A percentile compares a stretch with the other conserved stretches of the same genome.
Evolutionary conservation across 441 rosid species (phyloP).

Genomic region (Adansonia gregorii): DNA sequence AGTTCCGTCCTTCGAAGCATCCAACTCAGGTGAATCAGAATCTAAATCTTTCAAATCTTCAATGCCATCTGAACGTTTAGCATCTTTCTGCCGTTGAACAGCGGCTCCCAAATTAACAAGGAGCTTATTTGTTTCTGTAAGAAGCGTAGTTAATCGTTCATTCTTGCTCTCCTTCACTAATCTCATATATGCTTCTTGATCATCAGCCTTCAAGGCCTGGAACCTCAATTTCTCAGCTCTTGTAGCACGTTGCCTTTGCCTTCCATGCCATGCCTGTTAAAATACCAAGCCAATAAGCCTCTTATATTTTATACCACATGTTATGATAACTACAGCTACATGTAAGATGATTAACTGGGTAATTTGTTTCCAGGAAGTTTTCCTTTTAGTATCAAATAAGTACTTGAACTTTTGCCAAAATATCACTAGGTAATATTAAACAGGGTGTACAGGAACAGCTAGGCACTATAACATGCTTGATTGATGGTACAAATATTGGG

Average conservation of each 20-base stretch:
- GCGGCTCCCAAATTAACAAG: slow-evolving; percentile 97
- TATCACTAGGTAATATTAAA: not conserved
- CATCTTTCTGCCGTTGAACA: slow-evolving; percentile 97
- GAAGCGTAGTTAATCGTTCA: slow-evolving; percentile 89
- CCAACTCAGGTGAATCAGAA: slow-evolving; percentile 71
- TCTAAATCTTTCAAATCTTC: slow-evolving; percentile 73
- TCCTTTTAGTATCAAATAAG: not conserved
- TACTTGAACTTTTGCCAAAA: not conserved
- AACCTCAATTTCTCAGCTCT: slow-evolving; percentile 97
- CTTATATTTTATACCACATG: no score
- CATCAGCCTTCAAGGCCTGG: slow-evolving; percentile 96
- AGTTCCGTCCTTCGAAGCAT: slow-evolving; percentile 71
- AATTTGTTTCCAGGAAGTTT: not conserved
- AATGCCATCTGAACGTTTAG: slow-evolving; percentile 66
- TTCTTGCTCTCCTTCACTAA: slow-evolving; percentile 99
- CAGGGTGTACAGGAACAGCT: not conserved
- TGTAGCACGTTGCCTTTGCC: slow-evolving; percentile 98
- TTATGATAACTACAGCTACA: not conserved
- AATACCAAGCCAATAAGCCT: slow-evolving; percentile 23
- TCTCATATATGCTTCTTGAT: slow-evolving; percentile 97
- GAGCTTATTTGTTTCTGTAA: slow-evolving; percentile 96
- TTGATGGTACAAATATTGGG: no score
- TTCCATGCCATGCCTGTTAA: slow-evolving; percentile 97
- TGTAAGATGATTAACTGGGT: not conserved
- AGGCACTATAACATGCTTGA: not conserved